Evolutionary conservation across 441 rosid genomes (phyloP).

Genomic region (Erodium chrysanthum): DNA sequence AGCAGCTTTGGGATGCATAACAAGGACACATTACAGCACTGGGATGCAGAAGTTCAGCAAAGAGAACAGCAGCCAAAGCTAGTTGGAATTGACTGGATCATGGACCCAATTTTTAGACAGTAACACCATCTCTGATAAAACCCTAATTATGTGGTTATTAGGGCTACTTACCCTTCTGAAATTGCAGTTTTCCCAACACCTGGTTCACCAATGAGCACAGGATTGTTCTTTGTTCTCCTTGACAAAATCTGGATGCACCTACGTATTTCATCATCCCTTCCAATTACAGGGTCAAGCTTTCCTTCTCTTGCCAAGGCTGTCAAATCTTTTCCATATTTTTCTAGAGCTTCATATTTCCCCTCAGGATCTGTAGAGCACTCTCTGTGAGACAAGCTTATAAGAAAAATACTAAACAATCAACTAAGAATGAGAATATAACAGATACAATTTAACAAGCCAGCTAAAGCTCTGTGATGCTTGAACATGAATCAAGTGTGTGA

Average conservation of each 20-base stretch:
- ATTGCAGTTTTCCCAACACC: slow-evolving; percentile 99
- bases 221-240: slow-evolving; percentile 87
- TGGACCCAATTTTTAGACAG: neutral
- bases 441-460: neutral
- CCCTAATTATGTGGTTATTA: slow-evolving; percentile 26
- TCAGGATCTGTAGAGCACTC: slow-evolving; percentile 63
- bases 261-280: slow-evolving; percentile 81
- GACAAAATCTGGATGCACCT: slow-evolving; percentile 84
- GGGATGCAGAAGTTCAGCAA: neutral
- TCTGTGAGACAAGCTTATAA: slow-evolving; percentile 9
- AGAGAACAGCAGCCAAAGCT: neutral
- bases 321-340: slow-evolving; percentile 92
- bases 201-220: slow-evolving; percentile 98
- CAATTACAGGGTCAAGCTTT: slow-evolving; percentile 91
- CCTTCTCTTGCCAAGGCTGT: slow-evolving; percentile 94
- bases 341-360: slow-evolving; percentile 92
- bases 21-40: neutral
- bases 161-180: slow-evolving; percentile 99
- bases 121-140: slow-evolving; percentile 46
- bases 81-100: neutral
- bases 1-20: too few species aligned
- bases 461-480: slow-evolving; percentile 2
- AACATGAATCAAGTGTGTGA: neutral
- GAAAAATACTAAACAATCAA: neutral
- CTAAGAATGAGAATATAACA: slow-evolving; percentile 2